Conservation (phyloP, 768 basidiomycete genomes). For the Russula ochroleuca region DNA sequence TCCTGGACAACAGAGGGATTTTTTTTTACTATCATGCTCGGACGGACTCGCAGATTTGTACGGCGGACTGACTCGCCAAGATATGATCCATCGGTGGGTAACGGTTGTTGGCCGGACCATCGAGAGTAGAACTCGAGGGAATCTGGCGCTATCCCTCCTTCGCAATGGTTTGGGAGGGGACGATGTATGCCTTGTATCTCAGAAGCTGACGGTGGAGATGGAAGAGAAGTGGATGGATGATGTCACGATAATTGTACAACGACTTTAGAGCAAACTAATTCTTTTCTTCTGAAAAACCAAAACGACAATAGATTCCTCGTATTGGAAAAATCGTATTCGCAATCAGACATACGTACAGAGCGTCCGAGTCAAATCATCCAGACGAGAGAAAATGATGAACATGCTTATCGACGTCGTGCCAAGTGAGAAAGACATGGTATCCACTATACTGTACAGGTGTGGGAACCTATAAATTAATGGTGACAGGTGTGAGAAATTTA, state of each 20-base stretch:
- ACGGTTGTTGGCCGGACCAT: conserved; percentile 33
- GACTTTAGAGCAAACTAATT: conserved; percentile 27
- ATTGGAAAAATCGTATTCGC: conserved; percentile 8
- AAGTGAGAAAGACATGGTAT: conserved; percentile 25
- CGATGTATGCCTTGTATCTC: conserved; percentile 39
- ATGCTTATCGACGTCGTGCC: conserved; percentile 18
- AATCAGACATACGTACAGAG: conserved; percentile 19
- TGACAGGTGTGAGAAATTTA: conserved; percentile 10
- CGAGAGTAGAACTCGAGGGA: conserved; percentile 29
- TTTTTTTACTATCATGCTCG: conserved; percentile 41
- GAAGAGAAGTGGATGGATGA: conserved; percentile 50
- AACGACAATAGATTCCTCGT: conserved; percentile 1
- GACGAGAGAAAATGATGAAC: conserved; percentile 9
- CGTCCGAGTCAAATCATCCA: conserved; percentile 1
- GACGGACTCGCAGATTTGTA: conserved; percentile 47
- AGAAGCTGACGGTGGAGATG: conserved; percentile 47
- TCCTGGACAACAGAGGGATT: conserved; percentile 27
- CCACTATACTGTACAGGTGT: conserved; percentile 24
- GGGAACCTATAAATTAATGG: conserved; percentile 26
- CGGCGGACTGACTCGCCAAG: conserved; percentile 32
- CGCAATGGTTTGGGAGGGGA: conserved; percentile 44
- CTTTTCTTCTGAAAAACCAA: neutral
- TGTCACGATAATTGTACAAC: conserved; percentile 44
- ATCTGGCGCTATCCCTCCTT: conserved; percentile 41
- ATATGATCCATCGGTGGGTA: conserved; percentile 38